A percentile compares a stretch with the other conserved stretches of the same genome.
These are phyloP conservation scores for Pseudopyricularia javanii DNA, from an alignment of 2,329 filamentous ascomycete species.

Conservation along the genomic window DNA sequence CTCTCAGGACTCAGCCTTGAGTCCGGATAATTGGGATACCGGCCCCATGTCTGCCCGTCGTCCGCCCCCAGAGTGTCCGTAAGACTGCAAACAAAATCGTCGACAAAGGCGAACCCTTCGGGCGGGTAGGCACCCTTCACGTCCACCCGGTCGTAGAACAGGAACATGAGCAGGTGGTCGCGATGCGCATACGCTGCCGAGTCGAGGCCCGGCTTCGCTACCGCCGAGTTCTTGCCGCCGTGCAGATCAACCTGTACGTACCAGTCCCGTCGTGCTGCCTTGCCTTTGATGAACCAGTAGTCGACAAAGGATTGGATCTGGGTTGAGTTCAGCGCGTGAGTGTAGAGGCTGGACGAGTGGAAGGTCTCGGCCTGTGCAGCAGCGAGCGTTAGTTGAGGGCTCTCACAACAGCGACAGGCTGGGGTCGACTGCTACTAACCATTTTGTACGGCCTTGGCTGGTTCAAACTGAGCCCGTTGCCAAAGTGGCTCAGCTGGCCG, in stretches of 20 bases:
- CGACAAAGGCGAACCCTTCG: slow-evolving; percentile 19
- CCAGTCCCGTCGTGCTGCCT: slow-evolving; percentile 22
- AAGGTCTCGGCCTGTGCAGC: slow-evolving; percentile 25
- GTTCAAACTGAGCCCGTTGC: slow-evolving; percentile 16
- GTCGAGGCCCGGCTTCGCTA: slow-evolving; percentile 15
- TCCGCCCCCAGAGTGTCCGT: slow-evolving; percentile 13
- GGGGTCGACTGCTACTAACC: slow-evolving; percentile 3
- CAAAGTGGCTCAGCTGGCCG: slow-evolving; percentile 18
- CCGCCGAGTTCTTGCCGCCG: slow-evolving; percentile 24
- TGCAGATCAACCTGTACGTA: slow-evolving; percentile 29
- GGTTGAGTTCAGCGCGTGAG: slow-evolving; percentile 20
- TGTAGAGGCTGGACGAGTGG: slow-evolving; percentile 26
- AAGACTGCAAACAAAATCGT: slow-evolving; percentile 20
- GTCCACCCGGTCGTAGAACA: slow-evolving; percentile 30
- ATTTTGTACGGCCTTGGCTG: slow-evolving; percentile 16
- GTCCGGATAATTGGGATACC: slow-evolving; percentile 29
- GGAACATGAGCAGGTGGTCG: slow-evolving; percentile 34
- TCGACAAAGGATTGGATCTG: slow-evolving; percentile 22
- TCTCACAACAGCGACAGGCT: neutral
- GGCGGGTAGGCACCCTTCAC: slow-evolving; percentile 15
- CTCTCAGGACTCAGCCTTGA: slow-evolving; percentile 18
- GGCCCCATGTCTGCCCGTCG: slow-evolving; percentile 16
- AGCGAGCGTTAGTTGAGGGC: neutral
- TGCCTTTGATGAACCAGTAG: slow-evolving; percentile 26
- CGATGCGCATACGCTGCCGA: slow-evolving; percentile 26